Evolutionary conservation across 169 alveolate species (phyloP).

Genomic region (Babesia microti): DNA sequence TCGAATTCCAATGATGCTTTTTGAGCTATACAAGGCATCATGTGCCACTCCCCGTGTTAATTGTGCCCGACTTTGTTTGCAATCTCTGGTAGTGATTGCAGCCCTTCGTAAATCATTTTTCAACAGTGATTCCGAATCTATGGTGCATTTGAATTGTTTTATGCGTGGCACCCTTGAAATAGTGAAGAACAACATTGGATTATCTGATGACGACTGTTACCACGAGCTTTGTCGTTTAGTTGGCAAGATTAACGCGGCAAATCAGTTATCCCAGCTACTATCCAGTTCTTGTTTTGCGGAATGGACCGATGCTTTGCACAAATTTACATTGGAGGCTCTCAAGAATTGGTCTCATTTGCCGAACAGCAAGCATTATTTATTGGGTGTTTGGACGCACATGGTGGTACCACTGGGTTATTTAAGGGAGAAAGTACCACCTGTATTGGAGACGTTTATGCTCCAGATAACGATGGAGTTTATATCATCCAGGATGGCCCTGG

Average conservation of each 20-base stretch:
- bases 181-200: constrained; percentile 72
- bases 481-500: constrained; percentile 60
- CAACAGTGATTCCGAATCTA: constrained; percentile 71
- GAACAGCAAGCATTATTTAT: constrained; percentile 80
- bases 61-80: constrained; percentile 72
- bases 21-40: constrained; percentile 60
- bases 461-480: constrained; percentile 63
- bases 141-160: constrained; percentile 65
- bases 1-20: constrained; percentile 65
- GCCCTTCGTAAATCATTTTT: constrained; percentile 80
- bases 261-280: constrained; percentile 67
- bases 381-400: constrained; percentile 86
- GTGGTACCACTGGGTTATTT: constrained; percentile 71
- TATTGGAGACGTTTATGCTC: constrained; percentile 60
- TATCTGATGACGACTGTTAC: constrained; percentile 74
- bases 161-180: constrained; percentile 77
- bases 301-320: constrained; percentile 79
- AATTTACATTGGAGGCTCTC: constrained; percentile 75
- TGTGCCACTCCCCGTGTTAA: constrained; percentile 35
- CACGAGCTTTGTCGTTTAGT: constrained; percentile 82
- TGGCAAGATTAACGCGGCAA: constrained; percentile 80
- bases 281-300: constrained; percentile 64
- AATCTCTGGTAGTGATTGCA: constrained; percentile 72
- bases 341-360: constrained; percentile 76
- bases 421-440: constrained; percentile 68